These are phyloP conservation scores for Metroxylon sagu DNA, from an alignment of 176 grass and related monocot genomes.

Conservation along the genomic window DNA sequence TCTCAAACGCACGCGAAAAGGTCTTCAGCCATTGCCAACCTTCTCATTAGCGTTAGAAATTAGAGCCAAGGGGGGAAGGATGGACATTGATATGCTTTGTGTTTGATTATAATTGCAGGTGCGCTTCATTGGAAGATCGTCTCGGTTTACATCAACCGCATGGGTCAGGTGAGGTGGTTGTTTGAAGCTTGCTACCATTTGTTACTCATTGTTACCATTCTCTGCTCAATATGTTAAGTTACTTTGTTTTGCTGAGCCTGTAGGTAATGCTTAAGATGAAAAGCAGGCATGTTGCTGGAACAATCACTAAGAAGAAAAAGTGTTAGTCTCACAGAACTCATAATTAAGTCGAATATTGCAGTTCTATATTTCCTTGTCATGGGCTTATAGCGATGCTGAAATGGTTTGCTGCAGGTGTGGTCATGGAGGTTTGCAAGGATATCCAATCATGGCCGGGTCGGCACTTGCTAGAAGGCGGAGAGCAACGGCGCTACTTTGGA, in stretches of 20 bases:
- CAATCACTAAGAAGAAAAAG: constrained; percentile 97
- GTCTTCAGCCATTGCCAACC: constrained; percentile 5
- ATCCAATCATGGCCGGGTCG: constrained; percentile 73
- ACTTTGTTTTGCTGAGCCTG: background rate
- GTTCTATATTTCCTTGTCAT: no score
- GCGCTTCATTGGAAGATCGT: constrained; percentile 86
- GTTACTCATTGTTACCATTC: no score
- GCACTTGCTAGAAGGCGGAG: constrained; percentile 68
- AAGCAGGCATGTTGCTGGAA: constrained; percentile 70
- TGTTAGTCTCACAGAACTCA: constrained; percentile 27
- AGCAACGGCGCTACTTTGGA: constrained; percentile 82
- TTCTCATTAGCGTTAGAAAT: no score
- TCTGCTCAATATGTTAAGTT: background rate
- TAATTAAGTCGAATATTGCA: no score
- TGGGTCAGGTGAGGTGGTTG: constrained; percentile 38
- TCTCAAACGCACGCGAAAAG: constrained; percentile 95
- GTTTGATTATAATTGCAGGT: constrained; percentile 25
- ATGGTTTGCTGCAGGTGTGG: constrained; percentile 33
- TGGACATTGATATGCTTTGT: no score
- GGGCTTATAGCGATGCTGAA: no score
- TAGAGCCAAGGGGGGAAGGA: no score
- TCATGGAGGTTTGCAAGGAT: constrained; percentile 82
- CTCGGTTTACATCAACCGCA: constrained; percentile 70
- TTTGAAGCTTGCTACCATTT: no score
- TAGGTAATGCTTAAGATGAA: constrained; percentile 98